These are phyloP conservation scores for Forsythia viridissima DNA, from an alignment of 257 asterid genomes.

Conservation along the genomic window DNA sequence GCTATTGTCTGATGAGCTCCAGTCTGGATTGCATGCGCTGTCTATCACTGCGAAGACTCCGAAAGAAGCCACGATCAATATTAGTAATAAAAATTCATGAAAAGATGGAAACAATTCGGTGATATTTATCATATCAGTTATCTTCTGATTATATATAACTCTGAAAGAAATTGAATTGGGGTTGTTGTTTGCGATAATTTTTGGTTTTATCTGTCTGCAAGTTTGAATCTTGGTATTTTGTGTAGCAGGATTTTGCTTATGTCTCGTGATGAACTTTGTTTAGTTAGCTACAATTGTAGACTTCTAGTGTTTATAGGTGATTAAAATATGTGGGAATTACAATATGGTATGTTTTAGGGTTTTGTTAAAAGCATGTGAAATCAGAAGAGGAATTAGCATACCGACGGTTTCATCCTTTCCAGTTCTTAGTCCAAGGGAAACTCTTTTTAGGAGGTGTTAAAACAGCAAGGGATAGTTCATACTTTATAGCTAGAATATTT, in stretches of 20 bases:
- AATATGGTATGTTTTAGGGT: too few species aligned
- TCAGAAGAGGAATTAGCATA: too few species aligned
- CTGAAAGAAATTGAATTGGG: neutral
- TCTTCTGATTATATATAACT: neutral
- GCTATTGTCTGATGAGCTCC: slow-evolving; percentile 82
- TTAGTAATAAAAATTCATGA: neutral
- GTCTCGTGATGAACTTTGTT: neutral
- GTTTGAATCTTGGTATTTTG: neutral
- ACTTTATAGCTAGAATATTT: too few species aligned
- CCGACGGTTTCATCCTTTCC: too few species aligned
- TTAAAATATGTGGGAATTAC: too few species aligned
- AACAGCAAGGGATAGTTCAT: too few species aligned
- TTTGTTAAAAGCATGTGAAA: too few species aligned
- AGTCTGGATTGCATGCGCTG: slow-evolving; percentile 84
- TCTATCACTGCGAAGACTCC: slow-evolving; percentile 88
- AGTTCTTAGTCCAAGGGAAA: too few species aligned
- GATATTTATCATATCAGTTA: neutral
- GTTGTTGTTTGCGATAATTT: neutral
- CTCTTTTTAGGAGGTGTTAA: too few species aligned
- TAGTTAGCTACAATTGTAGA: too few species aligned
- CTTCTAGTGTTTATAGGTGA: too few species aligned
- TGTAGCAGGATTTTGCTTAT: too few species aligned
- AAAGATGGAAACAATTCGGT: neutral
- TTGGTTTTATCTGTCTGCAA: neutral
- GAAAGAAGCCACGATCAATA: slow-evolving; percentile 52